Percentiles rank a stretch among this genome's conserved stretches.
Evolutionary conservation across 805 yeast species (phyloP).

Genomic region (Yamadazyma kitorensis): DNA sequence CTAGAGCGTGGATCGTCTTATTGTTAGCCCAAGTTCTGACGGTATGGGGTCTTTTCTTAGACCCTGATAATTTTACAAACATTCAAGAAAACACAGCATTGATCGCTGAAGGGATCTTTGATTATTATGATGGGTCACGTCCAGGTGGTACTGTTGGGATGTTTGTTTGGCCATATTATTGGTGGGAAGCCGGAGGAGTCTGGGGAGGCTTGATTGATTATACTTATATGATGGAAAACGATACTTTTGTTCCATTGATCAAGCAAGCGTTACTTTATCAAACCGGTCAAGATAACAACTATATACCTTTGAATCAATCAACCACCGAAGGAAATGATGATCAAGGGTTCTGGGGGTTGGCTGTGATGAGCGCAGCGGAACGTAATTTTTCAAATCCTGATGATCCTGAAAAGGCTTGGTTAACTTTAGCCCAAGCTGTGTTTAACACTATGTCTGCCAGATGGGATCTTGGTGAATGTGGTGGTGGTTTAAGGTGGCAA

Average conservation of each 20-base stretch:
- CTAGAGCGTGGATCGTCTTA: too few species aligned
- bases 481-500: slow-evolving; percentile 48
- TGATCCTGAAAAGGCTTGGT: slow-evolving; percentile 36
- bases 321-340: slow-evolving; percentile 97
- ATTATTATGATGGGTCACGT: slow-evolving; percentile 69
- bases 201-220: slow-evolving; percentile 87
- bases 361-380: slow-evolving; percentile 91
- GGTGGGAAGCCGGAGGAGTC: slow-evolving; percentile 99
- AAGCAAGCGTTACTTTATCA: slow-evolving; percentile 68
- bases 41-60: slow-evolving; percentile 6
- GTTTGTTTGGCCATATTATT: slow-evolving; percentile 88
- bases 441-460: slow-evolving; percentile 45
- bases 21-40: too few species aligned
- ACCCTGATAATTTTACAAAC: slow-evolving; percentile 33
- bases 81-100: slow-evolving; percentile 56
- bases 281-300: slow-evolving; percentile 63
- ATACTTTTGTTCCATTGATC: slow-evolving; percentile 58
- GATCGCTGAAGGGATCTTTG: slow-evolving; percentile 70
- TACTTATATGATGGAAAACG: slow-evolving; percentile 66
- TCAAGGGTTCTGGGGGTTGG: slow-evolving; percentile 96
- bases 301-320: slow-evolving; percentile 83
- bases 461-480: slow-evolving; percentile 38
- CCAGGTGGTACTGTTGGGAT: slow-evolving; percentile 81
- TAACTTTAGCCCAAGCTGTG: slow-evolving; percentile 40
- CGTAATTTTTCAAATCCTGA: slow-evolving; percentile 65